Evolutionary conservation across 2,329 filamentous ascomycete species (phyloP), one percentile per base, ranked within the genome.

Genomic region (Botrytis fabae): DNA sequence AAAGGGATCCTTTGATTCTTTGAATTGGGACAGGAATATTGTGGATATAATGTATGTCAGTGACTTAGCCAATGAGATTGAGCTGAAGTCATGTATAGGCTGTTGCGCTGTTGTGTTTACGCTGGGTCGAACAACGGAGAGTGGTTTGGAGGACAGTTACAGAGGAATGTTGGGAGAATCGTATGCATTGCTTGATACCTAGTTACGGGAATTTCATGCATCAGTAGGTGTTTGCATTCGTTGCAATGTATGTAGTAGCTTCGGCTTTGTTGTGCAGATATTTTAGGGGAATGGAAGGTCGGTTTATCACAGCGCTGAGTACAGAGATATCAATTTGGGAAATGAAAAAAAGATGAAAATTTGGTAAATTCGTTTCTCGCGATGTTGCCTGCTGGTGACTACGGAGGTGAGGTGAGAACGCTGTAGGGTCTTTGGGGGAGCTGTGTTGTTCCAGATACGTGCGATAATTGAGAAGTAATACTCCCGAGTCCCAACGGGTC

Each of bases 311-410:
- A 69, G 46, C 40, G 48, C 69, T 65, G 60, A 42, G 44, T 51
- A 44, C 35, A n/a, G 44, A 65, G 46, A 57, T 65, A 71, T 65
- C 46, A 71, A 65, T 71, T 71, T 71, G 69, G 64, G 35, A 71
- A 65, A 71, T 51, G 25, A 61, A 46, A 69, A 46, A 54, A 35
- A 40, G 38, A 64, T 7, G n/a, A n/a, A n/a, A 54, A n/a, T n/a
- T 48, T 62, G 68, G 65, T 51, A 54, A 68, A 62, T 40, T 40
- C 14, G 35, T 18, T 62, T 57, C 7, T 28, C n/a, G 14, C n/a
- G 7, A 25, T 57, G n/a, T 57, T 32, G 16, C 14, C 51, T 28
- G n/a, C n/a, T 32, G n/a, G 7, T 57, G 51, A 18, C 51, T 8
- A 57, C 0, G n/a, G 51, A 57, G 51, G n/a, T 25, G 51, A 57